phyloP scores from a whole-genome alignment of 2,329 filamentous ascomycete genomes.

The Aspergillus transmontanensis region DNA sequence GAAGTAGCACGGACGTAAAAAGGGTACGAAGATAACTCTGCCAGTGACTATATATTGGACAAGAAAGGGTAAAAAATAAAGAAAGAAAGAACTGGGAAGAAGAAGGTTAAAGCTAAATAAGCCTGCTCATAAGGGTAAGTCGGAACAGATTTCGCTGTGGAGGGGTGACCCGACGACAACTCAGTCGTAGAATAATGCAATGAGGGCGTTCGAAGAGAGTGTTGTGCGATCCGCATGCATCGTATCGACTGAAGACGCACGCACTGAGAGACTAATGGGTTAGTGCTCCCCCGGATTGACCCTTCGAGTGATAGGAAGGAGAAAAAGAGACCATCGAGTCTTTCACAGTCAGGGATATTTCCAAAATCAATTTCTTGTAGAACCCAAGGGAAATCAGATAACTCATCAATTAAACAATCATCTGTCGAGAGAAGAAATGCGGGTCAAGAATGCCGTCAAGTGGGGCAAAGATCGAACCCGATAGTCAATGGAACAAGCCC shows the following conservation, averaged over 20 bases:
- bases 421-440: constrained; percentile 7
- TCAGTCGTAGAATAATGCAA: constrained; percentile 19
- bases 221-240: constrained; percentile 23
- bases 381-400: neutral
- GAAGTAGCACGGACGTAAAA: neutral
- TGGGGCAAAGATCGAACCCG: constrained; percentile 20
- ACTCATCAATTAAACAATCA: constrained; percentile 3
- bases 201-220: constrained; percentile 15
- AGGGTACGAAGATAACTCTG: neutral
- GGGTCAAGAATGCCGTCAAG: constrained; percentile 11
- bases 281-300: neutral
- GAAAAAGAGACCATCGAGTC: neutral
- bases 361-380: neutral
- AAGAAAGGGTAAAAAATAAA: neutral
- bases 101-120: constrained; percentile 1
- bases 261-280: neutral
- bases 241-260: constrained; percentile 11
- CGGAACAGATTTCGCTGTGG: constrained; percentile 7
- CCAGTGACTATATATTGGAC: neutral
- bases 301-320: neutral
- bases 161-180: constrained; percentile 21
- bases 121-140: constrained; percentile 1
- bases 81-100: neutral
- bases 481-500: constrained; percentile 8
- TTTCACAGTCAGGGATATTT: neutral